Conservation (phyloP, 345 rosid genomes). For the Trapa bicornis region DNA sequence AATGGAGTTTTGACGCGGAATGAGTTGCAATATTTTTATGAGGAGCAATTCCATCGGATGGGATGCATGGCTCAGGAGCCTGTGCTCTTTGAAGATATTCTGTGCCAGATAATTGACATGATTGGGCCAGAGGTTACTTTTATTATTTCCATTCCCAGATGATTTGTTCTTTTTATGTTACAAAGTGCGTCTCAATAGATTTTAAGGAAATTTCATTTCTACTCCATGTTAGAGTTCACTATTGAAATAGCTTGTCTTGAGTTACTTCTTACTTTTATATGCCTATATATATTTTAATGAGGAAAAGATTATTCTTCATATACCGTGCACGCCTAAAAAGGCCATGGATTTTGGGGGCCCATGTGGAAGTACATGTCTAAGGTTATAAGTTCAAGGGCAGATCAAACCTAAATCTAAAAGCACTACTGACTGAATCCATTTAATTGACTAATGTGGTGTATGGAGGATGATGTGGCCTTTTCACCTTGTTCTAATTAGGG, state of each 20-base stretch:
- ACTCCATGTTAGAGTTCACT: background rate
- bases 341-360: too few species aligned
- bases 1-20: slow-evolving; percentile 75
- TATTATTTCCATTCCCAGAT: background rate
- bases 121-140: slow-evolving; percentile 63
- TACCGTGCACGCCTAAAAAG: too few species aligned
- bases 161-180: background rate
- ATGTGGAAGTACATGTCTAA: too few species aligned
- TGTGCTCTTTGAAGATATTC: slow-evolving; percentile 84
- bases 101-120: slow-evolving; percentile 95
- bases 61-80: slow-evolving; percentile 99
- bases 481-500: too few species aligned
- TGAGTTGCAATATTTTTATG: slow-evolving; percentile 87
- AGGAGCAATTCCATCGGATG: slow-evolving; percentile 96
- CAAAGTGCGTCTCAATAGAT: background rate
- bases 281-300: background rate
- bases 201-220: background rate
- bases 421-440: too few species aligned
- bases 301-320: too few species aligned
- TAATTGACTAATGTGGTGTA: too few species aligned
- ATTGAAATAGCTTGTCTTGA: background rate
- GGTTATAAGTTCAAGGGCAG: too few species aligned
- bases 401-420: too few species aligned
- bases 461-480: too few species aligned
- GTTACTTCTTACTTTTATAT: background rate